phyloP scores from a whole-genome alignment of 2,329 filamentous ascomycete species.

The Apiospora aurea region DNA sequence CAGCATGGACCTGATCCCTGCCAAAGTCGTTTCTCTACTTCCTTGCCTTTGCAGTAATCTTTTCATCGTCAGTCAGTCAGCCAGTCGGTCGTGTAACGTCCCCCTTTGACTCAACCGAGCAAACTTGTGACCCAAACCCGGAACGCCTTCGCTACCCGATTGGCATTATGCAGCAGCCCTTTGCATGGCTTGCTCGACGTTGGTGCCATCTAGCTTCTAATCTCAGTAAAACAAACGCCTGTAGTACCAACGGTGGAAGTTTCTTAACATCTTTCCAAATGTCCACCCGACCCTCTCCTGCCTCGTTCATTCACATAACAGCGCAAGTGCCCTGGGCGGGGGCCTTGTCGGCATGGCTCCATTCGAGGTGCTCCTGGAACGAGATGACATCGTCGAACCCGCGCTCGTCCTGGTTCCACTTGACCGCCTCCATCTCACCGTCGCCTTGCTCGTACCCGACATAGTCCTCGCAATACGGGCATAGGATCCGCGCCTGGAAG shows the following conservation, averaged over 20 bases:
- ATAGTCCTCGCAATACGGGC: conserved; percentile 64
- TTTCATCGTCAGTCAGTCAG: neutral
- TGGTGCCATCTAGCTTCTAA: conserved; percentile 18
- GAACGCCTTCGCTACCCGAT: conserved; percentile 20
- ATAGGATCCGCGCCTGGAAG: conserved; percentile 60
- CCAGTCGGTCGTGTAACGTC: neutral
- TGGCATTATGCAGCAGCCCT: neutral
- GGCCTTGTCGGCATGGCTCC: conserved; percentile 56
- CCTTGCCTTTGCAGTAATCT: neutral
- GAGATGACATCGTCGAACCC: conserved; percentile 56
- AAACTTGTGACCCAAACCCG: conserved; percentile 9
- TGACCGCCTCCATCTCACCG: conserved; percentile 58
- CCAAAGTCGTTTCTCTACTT: neutral
- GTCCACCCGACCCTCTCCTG: conserved; percentile 26
- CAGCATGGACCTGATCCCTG: neutral
- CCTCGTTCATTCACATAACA: conserved; percentile 52
- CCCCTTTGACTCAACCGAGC: neutral
- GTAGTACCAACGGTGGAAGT: neutral
- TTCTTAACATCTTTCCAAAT: neutral
- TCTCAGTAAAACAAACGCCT: conserved; percentile 23
- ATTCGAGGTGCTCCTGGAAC: conserved; percentile 63
- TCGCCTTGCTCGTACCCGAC: conserved; percentile 56
- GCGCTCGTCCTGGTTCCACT: conserved; percentile 54
- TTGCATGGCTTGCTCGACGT: neutral
- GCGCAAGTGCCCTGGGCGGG: conserved; percentile 50